Evolutionary conservation across 305 asterid species (phyloP).

Genomic region (Lippia alba): DNA sequence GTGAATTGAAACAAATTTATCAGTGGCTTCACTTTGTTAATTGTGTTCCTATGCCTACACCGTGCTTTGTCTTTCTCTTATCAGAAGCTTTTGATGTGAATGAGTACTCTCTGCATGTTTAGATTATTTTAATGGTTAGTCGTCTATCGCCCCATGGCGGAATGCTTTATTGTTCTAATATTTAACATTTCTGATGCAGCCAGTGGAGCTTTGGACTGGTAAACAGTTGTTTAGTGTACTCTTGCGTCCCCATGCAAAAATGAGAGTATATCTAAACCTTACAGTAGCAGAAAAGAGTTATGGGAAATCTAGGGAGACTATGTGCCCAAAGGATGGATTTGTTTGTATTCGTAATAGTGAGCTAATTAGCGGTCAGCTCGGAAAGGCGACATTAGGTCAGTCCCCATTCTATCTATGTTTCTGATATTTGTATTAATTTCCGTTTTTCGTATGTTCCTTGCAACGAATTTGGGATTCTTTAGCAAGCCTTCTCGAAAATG

Average conservation of each 20-base stretch:
- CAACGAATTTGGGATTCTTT: conserved; percentile 2
- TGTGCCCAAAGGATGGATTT: conserved; percentile 92
- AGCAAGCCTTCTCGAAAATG: conserved; percentile 13
- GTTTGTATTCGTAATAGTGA: conserved; percentile 93
- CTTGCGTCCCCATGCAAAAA: conserved; percentile 78
- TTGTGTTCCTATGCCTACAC: conserved; percentile 2
- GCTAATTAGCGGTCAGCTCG: conserved; percentile 95
- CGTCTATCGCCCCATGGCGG: conserved; percentile 18
- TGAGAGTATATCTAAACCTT: conserved; percentile 83
- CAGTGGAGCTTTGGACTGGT: conserved; percentile 97
- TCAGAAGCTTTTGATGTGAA: conserved; percentile 31
- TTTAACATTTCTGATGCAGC: conserved; percentile 53
- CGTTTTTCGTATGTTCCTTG: background rate
- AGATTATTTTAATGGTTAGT: conserved; percentile 6
- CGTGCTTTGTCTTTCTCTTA: background rate
- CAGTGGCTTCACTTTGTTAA: conserved; percentile 21
- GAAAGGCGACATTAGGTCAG: conserved; percentile 96
- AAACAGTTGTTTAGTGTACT: conserved; percentile 84
- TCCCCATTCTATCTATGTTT: conserved; percentile 31
- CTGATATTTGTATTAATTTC: conserved; percentile 18
- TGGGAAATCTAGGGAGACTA: conserved; percentile 59
- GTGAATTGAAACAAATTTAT: conserved; percentile 7
- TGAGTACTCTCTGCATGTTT: conserved; percentile 13
- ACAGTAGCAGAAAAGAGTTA: conserved; percentile 80
- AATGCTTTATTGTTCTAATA: background rate